A percentile compares a stretch with the other conserved stretches of the same genome.
phyloP scores from a whole-genome alignment of 108 stramenopile genomes.

The Discostella stelligeroides region DNA sequence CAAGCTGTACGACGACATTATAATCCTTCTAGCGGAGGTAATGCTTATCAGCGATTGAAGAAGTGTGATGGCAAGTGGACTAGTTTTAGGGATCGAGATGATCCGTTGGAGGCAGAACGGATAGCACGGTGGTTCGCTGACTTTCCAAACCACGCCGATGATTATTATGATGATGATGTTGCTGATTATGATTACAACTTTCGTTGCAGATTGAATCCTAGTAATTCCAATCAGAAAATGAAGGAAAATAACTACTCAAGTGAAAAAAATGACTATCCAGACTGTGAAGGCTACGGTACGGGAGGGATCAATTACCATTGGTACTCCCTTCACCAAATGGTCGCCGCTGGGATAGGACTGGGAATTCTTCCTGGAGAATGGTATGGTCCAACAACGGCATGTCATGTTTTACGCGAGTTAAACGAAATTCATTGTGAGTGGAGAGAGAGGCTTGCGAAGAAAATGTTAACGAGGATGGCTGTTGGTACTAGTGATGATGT shows the following conservation, averaged over 20 bases:
- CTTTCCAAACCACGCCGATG: conserved; percentile 53
- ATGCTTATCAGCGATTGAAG: background rate
- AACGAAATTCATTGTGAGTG: conserved; percentile 55
- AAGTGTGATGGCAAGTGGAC: background rate
- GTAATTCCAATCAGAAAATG: background rate
- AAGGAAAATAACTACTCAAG: background rate
- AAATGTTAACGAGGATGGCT: background rate
- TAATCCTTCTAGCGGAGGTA: conserved; percentile 18
- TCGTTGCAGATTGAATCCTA: background rate
- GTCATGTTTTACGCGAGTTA: conserved; percentile 80
- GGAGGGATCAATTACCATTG: conserved; percentile 31
- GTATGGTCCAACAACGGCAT: conserved; percentile 88
- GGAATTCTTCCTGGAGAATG: conserved; percentile 89
- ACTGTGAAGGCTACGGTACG: background rate
- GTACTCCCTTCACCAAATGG: conserved; percentile 89
- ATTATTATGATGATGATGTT: background rate
- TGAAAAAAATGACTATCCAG: background rate
- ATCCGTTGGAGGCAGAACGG: conserved; percentile 27
- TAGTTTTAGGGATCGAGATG: background rate
- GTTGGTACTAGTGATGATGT: no score
- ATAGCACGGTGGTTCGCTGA: conserved; percentile 83
- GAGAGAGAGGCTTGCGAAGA: conserved; percentile 17
- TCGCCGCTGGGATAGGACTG: conserved; percentile 72
- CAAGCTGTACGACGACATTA: conserved; percentile 82
- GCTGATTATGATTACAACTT: no score